Evolutionary conservation across 2,329 filamentous ascomycete species (phyloP).

Genomic region (Periglandula ipomoeae): DNA sequence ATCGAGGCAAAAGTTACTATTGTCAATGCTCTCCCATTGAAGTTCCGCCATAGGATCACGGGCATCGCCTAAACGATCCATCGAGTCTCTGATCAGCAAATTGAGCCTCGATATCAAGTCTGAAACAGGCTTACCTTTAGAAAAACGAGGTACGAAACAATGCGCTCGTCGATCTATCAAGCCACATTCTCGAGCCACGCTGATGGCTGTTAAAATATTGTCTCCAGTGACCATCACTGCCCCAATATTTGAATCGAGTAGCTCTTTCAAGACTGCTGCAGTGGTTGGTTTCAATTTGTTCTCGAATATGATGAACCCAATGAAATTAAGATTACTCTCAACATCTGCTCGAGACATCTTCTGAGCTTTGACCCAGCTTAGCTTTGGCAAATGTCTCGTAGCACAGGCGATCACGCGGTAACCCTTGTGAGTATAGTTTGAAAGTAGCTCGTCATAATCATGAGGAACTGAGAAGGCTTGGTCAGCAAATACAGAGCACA

Average conservation of each 20-base stretch:
- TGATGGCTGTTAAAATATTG: constrained; percentile 94
- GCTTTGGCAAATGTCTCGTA: constrained; percentile 74
- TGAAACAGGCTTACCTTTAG: constrained; percentile 45
- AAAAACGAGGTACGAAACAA: constrained; percentile 87
- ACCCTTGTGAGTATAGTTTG: constrained; percentile 88
- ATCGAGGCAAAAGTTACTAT: constrained; percentile 68
- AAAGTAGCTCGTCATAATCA: constrained; percentile 83
- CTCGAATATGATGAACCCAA: constrained; percentile 97
- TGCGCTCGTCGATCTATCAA: constrained; percentile 73
- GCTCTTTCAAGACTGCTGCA: constrained; percentile 68
- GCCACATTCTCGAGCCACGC: constrained; percentile 82
- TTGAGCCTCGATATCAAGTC: background rate
- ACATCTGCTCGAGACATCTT: constrained; percentile 85
- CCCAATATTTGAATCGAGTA: constrained; percentile 74
- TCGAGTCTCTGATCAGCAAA: background rate
- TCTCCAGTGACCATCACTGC: constrained; percentile 97
- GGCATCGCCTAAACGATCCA: constrained; percentile 45
- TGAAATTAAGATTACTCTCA: constrained; percentile 75
- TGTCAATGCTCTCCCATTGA: constrained; percentile 92
- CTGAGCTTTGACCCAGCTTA: constrained; percentile 90
- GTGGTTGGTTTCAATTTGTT: constrained; percentile 95
- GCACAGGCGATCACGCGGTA: constrained; percentile 96
- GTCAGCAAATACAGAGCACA: too few species aligned
- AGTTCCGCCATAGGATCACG: constrained; percentile 65
- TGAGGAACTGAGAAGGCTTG: constrained; percentile 55